Conservation (phyloP, 2,329 filamentous ascomycete species). For the Ceratocystis lukuohia region DNA sequence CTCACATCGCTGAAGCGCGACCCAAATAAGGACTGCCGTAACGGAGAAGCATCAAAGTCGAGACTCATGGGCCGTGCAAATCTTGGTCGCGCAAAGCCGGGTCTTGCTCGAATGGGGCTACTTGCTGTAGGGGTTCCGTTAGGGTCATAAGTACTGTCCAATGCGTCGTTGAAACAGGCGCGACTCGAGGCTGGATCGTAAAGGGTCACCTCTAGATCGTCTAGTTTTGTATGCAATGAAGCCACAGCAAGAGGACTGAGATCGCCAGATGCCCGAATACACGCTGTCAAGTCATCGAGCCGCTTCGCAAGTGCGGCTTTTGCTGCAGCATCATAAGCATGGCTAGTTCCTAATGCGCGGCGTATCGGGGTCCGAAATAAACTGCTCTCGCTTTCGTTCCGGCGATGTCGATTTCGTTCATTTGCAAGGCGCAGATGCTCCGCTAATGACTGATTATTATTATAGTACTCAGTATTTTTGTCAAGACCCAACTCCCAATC, state of each 20-base stretch:
- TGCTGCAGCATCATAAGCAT: constrained; percentile 19
- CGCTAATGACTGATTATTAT: neutral
- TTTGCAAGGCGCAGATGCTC: constrained; percentile 11
- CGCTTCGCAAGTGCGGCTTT: constrained; percentile 17
- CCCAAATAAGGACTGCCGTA: constrained; percentile 12
- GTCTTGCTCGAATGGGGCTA: constrained; percentile 6
- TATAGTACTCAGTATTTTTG: neutral
- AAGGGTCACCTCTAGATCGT: constrained; percentile 15
- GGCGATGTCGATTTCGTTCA: constrained; percentile 6
- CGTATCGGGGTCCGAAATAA: constrained; percentile 14
- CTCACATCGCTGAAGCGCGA: constrained; percentile 16
- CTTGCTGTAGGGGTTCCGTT: neutral
- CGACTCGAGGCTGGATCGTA: constrained; percentile 14
- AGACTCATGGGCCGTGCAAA: constrained; percentile 17
- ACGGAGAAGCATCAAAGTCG: constrained; percentile 13
- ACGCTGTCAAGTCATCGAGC: constrained; percentile 16
- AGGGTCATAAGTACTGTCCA: constrained; percentile 10
- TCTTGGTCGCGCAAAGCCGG: constrained; percentile 10
- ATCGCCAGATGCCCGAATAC: constrained; percentile 14
- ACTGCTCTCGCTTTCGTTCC: constrained; percentile 14
- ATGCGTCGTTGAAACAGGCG: constrained; percentile 12
- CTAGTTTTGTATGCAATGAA: constrained; percentile 15
- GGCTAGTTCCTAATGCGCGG: constrained; percentile 16
- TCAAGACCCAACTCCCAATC: neutral
- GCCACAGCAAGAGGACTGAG: constrained; percentile 17